phyloP scores from a whole-genome alignment of 352 stramenopile genomes.

The Globisporangium canariense region DNA sequence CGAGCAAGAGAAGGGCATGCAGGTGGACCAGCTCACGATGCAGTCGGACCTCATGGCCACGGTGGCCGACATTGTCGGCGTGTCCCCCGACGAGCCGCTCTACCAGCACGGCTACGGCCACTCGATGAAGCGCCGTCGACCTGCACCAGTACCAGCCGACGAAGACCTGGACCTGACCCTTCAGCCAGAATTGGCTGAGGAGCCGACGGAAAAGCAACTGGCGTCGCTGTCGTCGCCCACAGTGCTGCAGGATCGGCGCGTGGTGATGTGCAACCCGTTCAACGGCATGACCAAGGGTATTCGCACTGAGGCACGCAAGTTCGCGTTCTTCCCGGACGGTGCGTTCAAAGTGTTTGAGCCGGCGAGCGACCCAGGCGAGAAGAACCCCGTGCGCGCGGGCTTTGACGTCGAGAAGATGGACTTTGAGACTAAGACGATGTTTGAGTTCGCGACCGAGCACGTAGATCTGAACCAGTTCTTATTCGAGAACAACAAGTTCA shows the following conservation, averaged over 20 bases:
- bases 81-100: slow-evolving; percentile 43
- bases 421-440: slow-evolving; percentile 35
- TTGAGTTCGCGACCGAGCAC: slow-evolving; percentile 47
- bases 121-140: slow-evolving; percentile 60
- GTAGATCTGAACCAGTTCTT: slow-evolving; percentile 75
- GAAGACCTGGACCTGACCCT: not conserved
- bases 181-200: slow-evolving; percentile 9
- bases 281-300: slow-evolving; percentile 64
- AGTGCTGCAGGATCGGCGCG: slow-evolving; percentile 31
- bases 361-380: slow-evolving; percentile 43
- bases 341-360: slow-evolving; percentile 68
- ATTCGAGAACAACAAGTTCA: slow-evolving; percentile 65
- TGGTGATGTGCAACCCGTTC: slow-evolving; percentile 72
- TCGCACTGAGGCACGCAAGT: slow-evolving; percentile 67
- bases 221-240: slow-evolving; percentile 17
- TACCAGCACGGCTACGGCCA: slow-evolving; percentile 66
- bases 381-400: slow-evolving; percentile 44
- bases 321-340: slow-evolving; percentile 62
- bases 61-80: slow-evolving; percentile 59
- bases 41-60: slow-evolving; percentile 74
- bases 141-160: not conserved
- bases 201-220: slow-evolving; percentile 14
- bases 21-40: slow-evolving; percentile 61
- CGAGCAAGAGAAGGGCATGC: slow-evolving; percentile 36
- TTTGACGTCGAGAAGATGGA: slow-evolving; percentile 69